These are phyloP conservation scores for Aegilops bicornis DNA, from an alignment of 176 grass and related monocot species.

Conservation along the genomic window DNA sequence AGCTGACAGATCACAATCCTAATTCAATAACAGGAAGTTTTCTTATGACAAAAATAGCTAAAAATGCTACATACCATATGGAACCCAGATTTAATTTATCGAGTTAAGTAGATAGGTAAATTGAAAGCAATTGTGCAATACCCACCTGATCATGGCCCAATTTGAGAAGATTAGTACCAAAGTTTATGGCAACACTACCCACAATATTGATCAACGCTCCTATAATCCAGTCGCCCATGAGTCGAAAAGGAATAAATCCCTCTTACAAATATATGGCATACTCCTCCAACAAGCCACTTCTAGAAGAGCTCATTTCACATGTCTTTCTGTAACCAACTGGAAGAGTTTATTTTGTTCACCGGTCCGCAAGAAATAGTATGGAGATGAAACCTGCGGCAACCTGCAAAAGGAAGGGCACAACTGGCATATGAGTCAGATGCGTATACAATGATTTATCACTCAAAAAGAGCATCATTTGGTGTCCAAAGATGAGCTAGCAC, in stretches of 20 bases:
- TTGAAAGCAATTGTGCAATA: slow-evolving; percentile 26
- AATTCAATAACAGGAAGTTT: not conserved
- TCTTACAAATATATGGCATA: slow-evolving; percentile 39
- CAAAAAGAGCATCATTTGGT: not conserved
- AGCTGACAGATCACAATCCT: not conserved
- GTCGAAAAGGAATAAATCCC: slow-evolving; percentile 15
- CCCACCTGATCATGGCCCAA: slow-evolving; percentile 96
- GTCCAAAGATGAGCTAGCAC: slow-evolving; percentile 28
- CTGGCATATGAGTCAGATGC: slow-evolving; percentile 7
- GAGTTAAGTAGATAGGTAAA: slow-evolving; percentile 19
- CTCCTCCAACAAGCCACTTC: slow-evolving; percentile 28
- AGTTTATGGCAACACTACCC: slow-evolving; percentile 98
- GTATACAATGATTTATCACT: not conserved
- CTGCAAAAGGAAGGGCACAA: slow-evolving; percentile 23
- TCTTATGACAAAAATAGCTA: not conserved
- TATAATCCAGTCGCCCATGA: slow-evolving; percentile 96
- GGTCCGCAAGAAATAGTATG: not conserved
- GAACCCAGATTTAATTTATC: not conserved
- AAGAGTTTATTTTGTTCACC: not conserved
- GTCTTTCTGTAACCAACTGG: not conserved
- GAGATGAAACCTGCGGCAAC: not conserved
- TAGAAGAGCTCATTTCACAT: slow-evolving; percentile 24
- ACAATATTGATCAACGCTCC: slow-evolving; percentile 97
- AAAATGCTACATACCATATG: not conserved
- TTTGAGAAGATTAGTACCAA: slow-evolving; percentile 98